A percentile compares a stretch with the other conserved stretches of the same genome.
phyloP scores from a whole-genome alignment of 768 basidiomycete species.

The Brasilioporus rufonigricans region DNA sequence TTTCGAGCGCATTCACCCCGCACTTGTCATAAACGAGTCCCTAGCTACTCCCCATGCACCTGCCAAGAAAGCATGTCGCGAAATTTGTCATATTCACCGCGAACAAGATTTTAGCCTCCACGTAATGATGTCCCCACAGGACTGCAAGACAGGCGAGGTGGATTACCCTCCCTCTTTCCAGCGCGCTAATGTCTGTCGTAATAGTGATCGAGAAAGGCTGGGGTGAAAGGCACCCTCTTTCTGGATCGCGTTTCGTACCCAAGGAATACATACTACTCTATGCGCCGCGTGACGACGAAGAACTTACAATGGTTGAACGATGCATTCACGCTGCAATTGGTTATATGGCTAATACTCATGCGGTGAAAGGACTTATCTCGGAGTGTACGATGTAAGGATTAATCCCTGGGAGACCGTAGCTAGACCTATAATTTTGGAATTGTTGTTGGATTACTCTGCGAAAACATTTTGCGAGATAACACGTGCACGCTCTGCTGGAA shows the following conservation, averaged over 20 bases:
- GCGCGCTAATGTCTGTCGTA: not conserved
- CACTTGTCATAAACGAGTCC: constrained; percentile 2
- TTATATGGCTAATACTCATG: not conserved
- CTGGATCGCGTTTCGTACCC: not conserved
- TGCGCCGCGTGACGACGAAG: constrained; percentile 2
- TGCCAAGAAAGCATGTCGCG: not conserved
- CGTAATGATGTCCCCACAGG: not conserved
- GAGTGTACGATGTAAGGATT: too few species aligned
- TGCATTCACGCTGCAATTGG: not conserved
- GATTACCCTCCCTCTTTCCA: not conserved
- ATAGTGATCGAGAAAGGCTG: constrained; percentile 7
- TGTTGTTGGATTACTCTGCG: too few species aligned
- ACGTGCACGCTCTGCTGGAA: too few species aligned
- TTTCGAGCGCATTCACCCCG: not conserved
- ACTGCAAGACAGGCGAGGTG: not conserved
- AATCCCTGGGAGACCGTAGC: not conserved
- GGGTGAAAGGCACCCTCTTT: constrained; percentile 3
- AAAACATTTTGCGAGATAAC: too few species aligned
- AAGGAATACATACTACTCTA: not conserved
- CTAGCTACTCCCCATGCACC: not conserved
- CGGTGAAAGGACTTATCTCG: not conserved
- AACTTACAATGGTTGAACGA: not conserved
- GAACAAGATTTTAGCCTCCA: not conserved
- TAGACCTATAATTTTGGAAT: not conserved
- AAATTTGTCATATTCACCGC: constrained; percentile 1